These are phyloP conservation scores for Dictyostelium intermedium DNA, from an alignment of 78 protist genomes.

Conservation along the genomic window DNA sequence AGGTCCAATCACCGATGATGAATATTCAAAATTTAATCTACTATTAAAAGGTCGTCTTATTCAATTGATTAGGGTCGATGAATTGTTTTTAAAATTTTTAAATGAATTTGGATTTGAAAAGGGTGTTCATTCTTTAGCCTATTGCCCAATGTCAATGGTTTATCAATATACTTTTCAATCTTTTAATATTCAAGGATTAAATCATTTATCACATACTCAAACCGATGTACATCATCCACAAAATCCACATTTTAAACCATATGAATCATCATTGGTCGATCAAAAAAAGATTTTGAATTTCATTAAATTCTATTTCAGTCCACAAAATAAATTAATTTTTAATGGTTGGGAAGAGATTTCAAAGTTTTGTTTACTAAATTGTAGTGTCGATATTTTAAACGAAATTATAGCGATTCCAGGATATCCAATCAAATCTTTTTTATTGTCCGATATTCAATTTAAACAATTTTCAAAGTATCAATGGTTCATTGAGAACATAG, in stretches of 20 bases:
- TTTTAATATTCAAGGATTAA: background rate
- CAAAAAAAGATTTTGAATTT: background rate
- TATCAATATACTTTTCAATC: conserved; percentile 9
- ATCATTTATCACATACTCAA: background rate
- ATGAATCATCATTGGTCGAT: background rate
- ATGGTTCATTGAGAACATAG: background rate
- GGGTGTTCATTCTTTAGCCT: background rate
- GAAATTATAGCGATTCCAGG: background rate
- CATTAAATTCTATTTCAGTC: background rate
- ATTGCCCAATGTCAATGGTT: background rate
- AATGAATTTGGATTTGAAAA: background rate
- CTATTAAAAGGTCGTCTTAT: background rate
- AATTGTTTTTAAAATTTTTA: background rate
- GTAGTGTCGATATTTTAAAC: background rate
- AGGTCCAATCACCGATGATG: background rate
- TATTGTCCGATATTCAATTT: background rate
- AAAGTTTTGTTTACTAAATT: background rate
- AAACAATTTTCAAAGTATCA: background rate
- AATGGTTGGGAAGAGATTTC: background rate
- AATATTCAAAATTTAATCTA: background rate
- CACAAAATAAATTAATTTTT: background rate
- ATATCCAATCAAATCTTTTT: background rate
- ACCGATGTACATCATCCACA: background rate
- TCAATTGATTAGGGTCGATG: background rate
- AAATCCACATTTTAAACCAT: background rate